Base-by-base conservation (phyloP, 352 stramenopile species). In the Pythium angustatum region DNA sequence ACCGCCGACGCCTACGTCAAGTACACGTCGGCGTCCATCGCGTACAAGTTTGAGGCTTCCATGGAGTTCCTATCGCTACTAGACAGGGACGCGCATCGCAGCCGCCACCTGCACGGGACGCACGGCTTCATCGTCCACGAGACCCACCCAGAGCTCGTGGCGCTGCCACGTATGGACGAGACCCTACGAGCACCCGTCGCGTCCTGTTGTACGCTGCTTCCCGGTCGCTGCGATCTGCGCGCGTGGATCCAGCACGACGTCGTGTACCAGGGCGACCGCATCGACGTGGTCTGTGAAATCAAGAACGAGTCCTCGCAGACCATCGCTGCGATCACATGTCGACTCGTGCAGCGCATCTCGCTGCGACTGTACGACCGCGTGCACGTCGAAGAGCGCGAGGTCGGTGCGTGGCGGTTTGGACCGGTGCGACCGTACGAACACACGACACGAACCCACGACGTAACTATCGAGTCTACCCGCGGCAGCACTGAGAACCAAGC, bases 41-140 rank as follows among this genome's bases (percentile, higher is more conserved):
- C 51, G 40, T 62, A 62, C 54, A 49, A 50, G 30, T 51, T 62
- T 28, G 41, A 62, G 14, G 54, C 40, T 27, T 28, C 27, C 17
- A 28, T 62, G 7, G 36, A 51, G 28, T 52, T 51, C 17, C 30
- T 62, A 11, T n/a, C 54, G 6, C 27, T 62, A 26, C 26, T 10
- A 11, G 40, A 52, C 8, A 9, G 10, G 17, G 40, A 47, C 17
- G 5, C 38, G 17, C 54, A 21, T 22, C 54, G 43, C 6, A 26
- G 19, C 2, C 54, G 54, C 19, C 24, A 62, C 27, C n/a, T 62
- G 5, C 36, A 50, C 38, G 52, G 40, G 8, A 24, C 28, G 7
- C 38, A 62, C 9, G 27, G 27, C 19, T 51, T 62, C 17, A 49
- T 52, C n/a, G 54, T 62, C 38, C 54, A 62, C 40, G 54, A 62